phyloP scores from a whole-genome alignment of 1,284 basidiomycete species.

The Chalciporus sp. region DNA sequence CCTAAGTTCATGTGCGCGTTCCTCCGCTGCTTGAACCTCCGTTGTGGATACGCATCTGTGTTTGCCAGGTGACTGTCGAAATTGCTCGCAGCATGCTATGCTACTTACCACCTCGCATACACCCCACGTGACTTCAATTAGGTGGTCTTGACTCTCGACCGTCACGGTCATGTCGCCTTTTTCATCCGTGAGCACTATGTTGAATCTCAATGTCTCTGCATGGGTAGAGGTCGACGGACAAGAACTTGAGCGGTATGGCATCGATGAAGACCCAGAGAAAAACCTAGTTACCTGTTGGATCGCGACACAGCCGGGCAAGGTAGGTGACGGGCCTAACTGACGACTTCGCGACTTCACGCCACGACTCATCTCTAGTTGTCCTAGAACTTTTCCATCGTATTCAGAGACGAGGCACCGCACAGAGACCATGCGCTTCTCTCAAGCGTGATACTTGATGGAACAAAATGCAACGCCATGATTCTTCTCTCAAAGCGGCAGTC shows the following conservation, averaged over 20 bases:
- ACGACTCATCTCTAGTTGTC: conserved; percentile 4
- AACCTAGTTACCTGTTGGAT: conserved; percentile 41
- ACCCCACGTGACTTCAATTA: too few relatives aligned
- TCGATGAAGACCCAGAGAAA: conserved; percentile 29
- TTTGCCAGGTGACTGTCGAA: too few relatives aligned
- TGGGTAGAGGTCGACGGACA: conserved; percentile 37
- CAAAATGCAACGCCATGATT: not conserved
- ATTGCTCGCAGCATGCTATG: too few relatives aligned
- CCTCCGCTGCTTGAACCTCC: too few relatives aligned
- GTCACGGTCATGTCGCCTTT: too few relatives aligned
- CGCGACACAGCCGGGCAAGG: conserved; percentile 40
- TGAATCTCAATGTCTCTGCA: conserved; percentile 32
- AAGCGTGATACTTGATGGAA: conserved; percentile 21
- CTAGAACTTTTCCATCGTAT: conserved; percentile 22
- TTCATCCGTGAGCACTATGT: conserved; percentile 15
- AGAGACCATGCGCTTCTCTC: conserved; percentile 20
- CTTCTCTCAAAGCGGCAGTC: not conserved
- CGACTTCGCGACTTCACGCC: not conserved
- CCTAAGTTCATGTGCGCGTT: too few relatives aligned
- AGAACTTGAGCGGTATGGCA: conserved; percentile 30
- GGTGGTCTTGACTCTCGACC: too few relatives aligned
- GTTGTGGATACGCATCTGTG: too few relatives aligned
- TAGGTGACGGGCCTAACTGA: conserved; percentile 8
- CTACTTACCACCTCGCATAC: too few relatives aligned
- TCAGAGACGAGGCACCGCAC: conserved; percentile 12